Conservation (phyloP, 2,329 filamentous ascomycete genomes). For the Stachybotrys chlorohalonatus region DNA sequence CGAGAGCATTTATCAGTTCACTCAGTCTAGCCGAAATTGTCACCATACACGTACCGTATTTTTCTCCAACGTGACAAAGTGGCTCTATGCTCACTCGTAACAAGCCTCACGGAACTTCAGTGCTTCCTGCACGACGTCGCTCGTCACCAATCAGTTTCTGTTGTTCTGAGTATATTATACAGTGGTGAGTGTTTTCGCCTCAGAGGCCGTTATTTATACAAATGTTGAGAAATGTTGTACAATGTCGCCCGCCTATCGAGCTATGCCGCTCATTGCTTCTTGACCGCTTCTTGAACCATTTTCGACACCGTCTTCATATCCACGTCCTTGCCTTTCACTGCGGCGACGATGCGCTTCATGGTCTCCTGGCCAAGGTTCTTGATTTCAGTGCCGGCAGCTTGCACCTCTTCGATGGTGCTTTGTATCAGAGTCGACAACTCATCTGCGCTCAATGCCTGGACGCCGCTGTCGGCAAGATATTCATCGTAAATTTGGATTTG, state of each 20-base stretch:
- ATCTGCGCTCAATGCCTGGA: conserved; percentile 48
- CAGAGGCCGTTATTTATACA: too few relatives aligned
- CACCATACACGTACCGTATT: too few relatives aligned
- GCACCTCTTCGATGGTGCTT: conserved; percentile 40
- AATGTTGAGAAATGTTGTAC: not conserved
- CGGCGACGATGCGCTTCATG: conserved; percentile 50
- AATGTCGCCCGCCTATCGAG: not conserved
- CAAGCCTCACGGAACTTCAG: too few relatives aligned
- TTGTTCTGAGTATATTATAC: not conserved
- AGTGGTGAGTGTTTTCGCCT: not conserved
- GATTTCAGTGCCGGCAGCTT: conserved; percentile 30
- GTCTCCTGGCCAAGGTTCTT: conserved; percentile 48
- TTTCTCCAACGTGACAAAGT: too few relatives aligned
- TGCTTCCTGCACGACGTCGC: too few relatives aligned
- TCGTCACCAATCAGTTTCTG: too few relatives aligned
- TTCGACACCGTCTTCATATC: conserved; percentile 52
- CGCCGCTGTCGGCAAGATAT: conserved; percentile 50
- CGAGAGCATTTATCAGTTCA: too few relatives aligned
- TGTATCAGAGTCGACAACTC: conserved; percentile 48
- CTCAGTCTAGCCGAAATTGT: too few relatives aligned
- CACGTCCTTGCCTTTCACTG: conserved; percentile 53
- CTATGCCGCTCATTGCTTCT: not conserved
- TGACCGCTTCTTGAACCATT: conserved; percentile 44
- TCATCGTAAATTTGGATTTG: conserved; percentile 58
- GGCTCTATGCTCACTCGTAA: too few relatives aligned